These are phyloP conservation scores for Cystofilobasidium bisporidii DNA, from an alignment of 768 basidiomycete species.

Conservation along the genomic window DNA sequence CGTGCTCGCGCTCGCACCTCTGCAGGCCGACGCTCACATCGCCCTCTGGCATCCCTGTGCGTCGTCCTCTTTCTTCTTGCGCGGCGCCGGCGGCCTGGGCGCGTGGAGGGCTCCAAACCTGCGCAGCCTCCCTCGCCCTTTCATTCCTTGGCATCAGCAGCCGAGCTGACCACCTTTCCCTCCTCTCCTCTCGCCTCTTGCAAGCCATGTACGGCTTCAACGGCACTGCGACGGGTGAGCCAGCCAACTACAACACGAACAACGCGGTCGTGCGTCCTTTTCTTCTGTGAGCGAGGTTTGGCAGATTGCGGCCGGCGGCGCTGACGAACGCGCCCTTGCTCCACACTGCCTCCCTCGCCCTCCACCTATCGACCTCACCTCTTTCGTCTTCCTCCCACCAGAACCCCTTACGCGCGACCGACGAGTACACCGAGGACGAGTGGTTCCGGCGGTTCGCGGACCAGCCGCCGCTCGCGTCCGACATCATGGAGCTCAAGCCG, in stretches of 20 bases:
- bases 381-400: background rate
- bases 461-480: background rate
- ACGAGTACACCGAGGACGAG: background rate
- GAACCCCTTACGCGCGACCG: background rate
- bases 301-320: background rate
- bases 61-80: background rate
- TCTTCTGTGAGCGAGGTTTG: background rate
- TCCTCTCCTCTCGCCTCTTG: background rate
- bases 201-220: slow-evolving; percentile 7
- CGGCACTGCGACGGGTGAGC: background rate
- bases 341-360: background rate
- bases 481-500: background rate
- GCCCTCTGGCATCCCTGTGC: slow-evolving; percentile 3
- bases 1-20: background rate
- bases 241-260: slow-evolving; percentile 2
- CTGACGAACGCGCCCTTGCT: background rate
- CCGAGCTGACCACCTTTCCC: background rate
- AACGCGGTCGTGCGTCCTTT: background rate
- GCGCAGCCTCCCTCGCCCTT: too few relatives aligned
- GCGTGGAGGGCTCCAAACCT: too few relatives aligned
- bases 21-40: background rate
- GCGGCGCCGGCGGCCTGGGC: background rate
- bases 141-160: too few relatives aligned
- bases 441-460: background rate
- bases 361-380: background rate